Base-by-base conservation (phyloP, 2,329 filamentous ascomycete genomes). In the Neonectria punicea region DNA sequence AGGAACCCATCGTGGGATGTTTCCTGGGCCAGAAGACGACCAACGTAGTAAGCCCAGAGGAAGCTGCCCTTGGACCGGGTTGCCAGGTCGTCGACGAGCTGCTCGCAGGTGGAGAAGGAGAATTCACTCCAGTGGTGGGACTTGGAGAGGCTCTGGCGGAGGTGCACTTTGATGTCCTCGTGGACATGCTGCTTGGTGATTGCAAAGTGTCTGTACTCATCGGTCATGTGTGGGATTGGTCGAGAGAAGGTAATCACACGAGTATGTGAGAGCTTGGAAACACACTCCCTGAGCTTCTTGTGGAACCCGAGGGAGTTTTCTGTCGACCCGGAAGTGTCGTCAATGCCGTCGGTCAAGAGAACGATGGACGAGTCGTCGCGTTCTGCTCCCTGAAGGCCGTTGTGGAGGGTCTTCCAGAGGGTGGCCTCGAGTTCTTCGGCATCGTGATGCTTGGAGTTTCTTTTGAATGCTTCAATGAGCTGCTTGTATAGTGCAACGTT, bases 291-390 rank as follows among this genome's bases (percentile, higher is more conserved):
- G 8, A 82, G 75, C 1, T 70, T 58, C 49, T 75, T 75, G 67
- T 80, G 75, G 34, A 81, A 72, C 1, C 20, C n/a, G 6, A 59
- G 46, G n/a, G 73, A 75, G 11, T 63, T 70, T 14, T 67, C 70
- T 6, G 67, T 55, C 2, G 70, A 71, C 4, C 75, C 77, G 0
- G 63, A 63, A 13, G 79, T 73, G 60, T 80, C 76, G 22, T 81
- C 79, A 7, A 80, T 75, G 3, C 79, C 79, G 54, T 82, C 80
- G 4, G 79, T 71, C 58, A 81, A 69, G 47, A 82, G 70, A 2
- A 77, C 72, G 2, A 81, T 67, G 3, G 76, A 66, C 8, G 72
- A 60, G 20, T 74, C 68, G 20, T 70, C 66, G 32, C 69, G 66
- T 57, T 78, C 75, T 25, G 76, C 67, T 20, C 76, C 74, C n/a